These are phyloP conservation scores for Kodamaea neixiangensis DNA, from an alignment of 805 yeast species.

Conservation along the genomic window DNA sequence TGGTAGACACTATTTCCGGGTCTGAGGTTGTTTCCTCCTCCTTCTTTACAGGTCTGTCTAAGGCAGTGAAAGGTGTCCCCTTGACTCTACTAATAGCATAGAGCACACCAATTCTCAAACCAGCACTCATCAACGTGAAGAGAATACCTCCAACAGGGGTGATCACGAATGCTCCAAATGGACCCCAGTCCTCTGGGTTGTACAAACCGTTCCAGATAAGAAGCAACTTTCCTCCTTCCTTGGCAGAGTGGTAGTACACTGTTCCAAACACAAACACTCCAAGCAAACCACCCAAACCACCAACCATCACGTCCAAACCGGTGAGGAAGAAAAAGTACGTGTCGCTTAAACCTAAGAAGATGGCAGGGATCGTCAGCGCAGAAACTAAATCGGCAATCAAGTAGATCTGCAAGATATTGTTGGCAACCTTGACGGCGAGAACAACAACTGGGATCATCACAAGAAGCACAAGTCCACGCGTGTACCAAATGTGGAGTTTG, in stretches of 20 bases:
- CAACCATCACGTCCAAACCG: constrained; percentile 79
- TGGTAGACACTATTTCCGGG: constrained; percentile 1
- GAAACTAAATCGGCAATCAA: constrained; percentile 90
- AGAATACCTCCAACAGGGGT: constrained; percentile 83
- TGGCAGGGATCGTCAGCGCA: constrained; percentile 80
- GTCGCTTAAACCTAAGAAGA: constrained; percentile 75
- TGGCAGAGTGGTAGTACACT: constrained; percentile 69
- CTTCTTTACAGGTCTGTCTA: constrained; percentile 37
- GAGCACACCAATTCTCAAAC: constrained; percentile 41
- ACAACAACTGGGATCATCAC: constrained; percentile 87
- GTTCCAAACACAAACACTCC: constrained; percentile 84
- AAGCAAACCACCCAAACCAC: constrained; percentile 81
- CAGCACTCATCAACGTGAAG: constrained; percentile 55
- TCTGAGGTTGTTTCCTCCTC: constrained; percentile 17
- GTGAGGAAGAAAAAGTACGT: constrained; percentile 62
- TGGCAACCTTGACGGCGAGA: constrained; percentile 78
- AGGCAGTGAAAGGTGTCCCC: constrained; percentile 46
- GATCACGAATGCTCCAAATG: constrained; percentile 91
- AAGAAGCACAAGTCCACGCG: constrained; percentile 67
- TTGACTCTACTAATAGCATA: constrained; percentile 35
- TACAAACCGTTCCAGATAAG: constrained; percentile 82
- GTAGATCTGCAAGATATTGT: constrained; percentile 81
- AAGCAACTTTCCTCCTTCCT: constrained; percentile 74
- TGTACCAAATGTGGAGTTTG: constrained; percentile 63
- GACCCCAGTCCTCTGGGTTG: constrained; percentile 79